Evolutionary conservation across 345 rosid species (phyloP), one percentile per base, ranked within the genome.

Genomic region (Arabidopsis suecica): DNA sequence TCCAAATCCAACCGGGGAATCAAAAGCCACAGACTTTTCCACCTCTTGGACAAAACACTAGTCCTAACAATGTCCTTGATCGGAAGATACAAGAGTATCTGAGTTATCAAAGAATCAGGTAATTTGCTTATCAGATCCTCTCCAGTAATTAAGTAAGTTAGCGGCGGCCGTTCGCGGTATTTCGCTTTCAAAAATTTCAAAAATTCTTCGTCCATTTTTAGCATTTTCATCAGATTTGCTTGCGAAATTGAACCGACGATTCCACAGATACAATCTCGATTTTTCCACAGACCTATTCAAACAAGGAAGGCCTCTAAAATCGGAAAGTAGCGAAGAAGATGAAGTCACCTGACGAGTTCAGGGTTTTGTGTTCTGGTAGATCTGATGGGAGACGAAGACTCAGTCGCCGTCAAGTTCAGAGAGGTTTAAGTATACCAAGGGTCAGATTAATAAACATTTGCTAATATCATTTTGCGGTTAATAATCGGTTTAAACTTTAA

Each of bases 41-140:
- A 75, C 20, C 79, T 60, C 0, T 14, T 50, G 61, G 79, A 75
- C 61, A 68, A 13, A 41, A 41, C 47, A 50, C 73, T 7, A 2
- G 79, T 67, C 11, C 16, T 45, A 22, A 75, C 61, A 50, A 5
- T 1, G 0, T 67, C 62, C 20, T 75, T 68, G 6, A 55, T 59
- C 1, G 73, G 53, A 9, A 75, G 68, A 33, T 28, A 3, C 12
- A 38, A 38, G 20, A 75, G 73, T 18, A 59, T 60, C 9, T 75
- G 47, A 65, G 1, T 34, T 44, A 73, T 6, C 66, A 74, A 11
- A 56, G 42, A 5, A 5, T 74, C 72, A 0, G 60, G 66, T 9
- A 74, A 67, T 7, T 36, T 57, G 72, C 59, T 66, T 23, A 56
- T 56, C 22, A 1, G 3, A 16, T 65, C 78, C 41, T 65, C 32